A percentile compares a stretch with the other conserved stretches of the same genome.
Conservation (phyloP, 129 eudicot species). For the Helianthus tuberosus region DNA sequence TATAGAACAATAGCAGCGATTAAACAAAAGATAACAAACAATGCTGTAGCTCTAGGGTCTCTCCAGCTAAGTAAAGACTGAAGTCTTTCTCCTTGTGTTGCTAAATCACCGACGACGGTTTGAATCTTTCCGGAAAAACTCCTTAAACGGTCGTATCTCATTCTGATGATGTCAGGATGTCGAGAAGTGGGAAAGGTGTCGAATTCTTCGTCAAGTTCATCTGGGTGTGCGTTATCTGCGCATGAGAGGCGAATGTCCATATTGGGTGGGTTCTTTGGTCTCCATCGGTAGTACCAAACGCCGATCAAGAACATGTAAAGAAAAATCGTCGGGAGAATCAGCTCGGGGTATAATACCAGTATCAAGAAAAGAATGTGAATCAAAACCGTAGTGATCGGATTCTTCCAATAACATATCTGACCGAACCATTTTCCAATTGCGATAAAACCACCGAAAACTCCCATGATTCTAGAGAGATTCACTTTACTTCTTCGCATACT, state of each 20-base stretch:
- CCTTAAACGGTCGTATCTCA: conserved; percentile 62
- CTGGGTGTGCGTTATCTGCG: conserved; percentile 61
- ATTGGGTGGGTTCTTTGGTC: conserved; percentile 65
- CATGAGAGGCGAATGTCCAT: conserved; percentile 66
- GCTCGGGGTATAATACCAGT: conserved; percentile 53
- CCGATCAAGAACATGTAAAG: conserved; percentile 58
- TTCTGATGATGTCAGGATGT: conserved; percentile 46
- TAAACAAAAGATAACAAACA: conserved; percentile 62
- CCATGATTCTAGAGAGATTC: conserved; percentile 56
- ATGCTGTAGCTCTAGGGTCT: conserved; percentile 62
- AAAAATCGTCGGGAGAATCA: conserved; percentile 61
- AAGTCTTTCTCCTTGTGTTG: conserved; percentile 64
- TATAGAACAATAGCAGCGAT: conserved; percentile 55
- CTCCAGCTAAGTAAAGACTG: conserved; percentile 67
- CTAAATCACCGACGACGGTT: conserved; percentile 68
- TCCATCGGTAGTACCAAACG: conserved; percentile 53
- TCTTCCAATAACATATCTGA: conserved; percentile 64
- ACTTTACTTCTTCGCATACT: conserved; percentile 80
- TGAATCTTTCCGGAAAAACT: conserved; percentile 68
- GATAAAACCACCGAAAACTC: conserved; percentile 48
- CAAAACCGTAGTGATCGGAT: conserved; percentile 57
- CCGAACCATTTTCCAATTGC: conserved; percentile 58
- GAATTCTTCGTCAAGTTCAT: conserved; percentile 66
- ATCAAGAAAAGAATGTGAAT: conserved; percentile 58
- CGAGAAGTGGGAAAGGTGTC: conserved; percentile 67